phyloP scores from a whole-genome alignment of 1,139 yeast genomes.

The Starmera stellimalicola region DNA sequence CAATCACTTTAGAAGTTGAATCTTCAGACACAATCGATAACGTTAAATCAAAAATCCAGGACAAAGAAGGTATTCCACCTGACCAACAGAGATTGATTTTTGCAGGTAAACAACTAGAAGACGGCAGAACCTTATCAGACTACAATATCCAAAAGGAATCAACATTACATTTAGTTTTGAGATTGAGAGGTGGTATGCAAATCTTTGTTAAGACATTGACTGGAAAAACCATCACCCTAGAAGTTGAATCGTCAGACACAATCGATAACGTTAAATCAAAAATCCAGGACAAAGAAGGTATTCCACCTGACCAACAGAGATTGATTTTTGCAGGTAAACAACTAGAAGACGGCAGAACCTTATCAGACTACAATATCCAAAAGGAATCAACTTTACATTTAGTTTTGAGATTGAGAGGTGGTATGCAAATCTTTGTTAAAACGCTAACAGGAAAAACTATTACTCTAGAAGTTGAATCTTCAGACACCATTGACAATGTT shows the following conservation, averaged over 20 bases:
- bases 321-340: slow-evolving; percentile 83
- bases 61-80: slow-evolving; percentile 87
- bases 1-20: slow-evolving; percentile 96
- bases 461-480: slow-evolving; percentile 61
- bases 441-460: slow-evolving; percentile 66
- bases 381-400: slow-evolving; percentile 68
- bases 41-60: slow-evolving; percentile 84
- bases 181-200: slow-evolving; percentile 63
- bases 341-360: slow-evolving; percentile 76
- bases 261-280: slow-evolving; percentile 78
- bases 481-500: slow-evolving; percentile 70
- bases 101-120: slow-evolving; percentile 56
- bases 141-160: slow-evolving; percentile 64
- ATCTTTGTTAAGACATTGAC: slow-evolving; percentile 55
- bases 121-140: slow-evolving; percentile 58
- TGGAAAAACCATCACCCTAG: slow-evolving; percentile 71
- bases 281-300: slow-evolving; percentile 82
- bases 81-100: slow-evolving; percentile 71
- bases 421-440: slow-evolving; percentile 58
- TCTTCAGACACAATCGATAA: slow-evolving; percentile 96
- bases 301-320: slow-evolving; percentile 84
- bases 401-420: slow-evolving; percentile 73
- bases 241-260: slow-evolving; percentile 79
- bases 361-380: slow-evolving; percentile 72
- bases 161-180: slow-evolving; percentile 44